Evolutionary conservation across 179 eudicot species (phyloP), one percentile per base, ranked within the genome.

Genomic region (Spinacia oleracea): DNA sequence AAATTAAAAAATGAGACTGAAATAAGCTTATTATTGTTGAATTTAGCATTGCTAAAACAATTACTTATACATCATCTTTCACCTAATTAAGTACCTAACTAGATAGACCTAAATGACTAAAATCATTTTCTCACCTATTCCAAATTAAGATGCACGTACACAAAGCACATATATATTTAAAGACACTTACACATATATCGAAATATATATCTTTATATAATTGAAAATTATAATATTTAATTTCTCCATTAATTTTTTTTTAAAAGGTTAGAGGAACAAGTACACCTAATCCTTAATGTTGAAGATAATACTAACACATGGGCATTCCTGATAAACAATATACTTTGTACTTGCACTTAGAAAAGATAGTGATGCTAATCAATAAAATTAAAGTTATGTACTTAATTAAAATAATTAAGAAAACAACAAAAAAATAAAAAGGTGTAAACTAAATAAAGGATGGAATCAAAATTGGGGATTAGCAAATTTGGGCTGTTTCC

Each of bases 241-340:
- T 18, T 43, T 23, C 0, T 43, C 31, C 20, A 23, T 48, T 71
- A 14, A 8, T n/a, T n/a, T n/a, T n/a, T n/a, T n/a, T n/a, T n/a
- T 23, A 48, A 48, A 15, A 31, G 0, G 56, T 25, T 51, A 16
- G 74, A 71, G 74, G 74, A 48, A 71, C 74, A 14, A 71, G 74
- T 71, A 46, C 74, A 71, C 74, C 74, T 71, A 71, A 71, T 48
- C 74, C 74, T 71, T 71, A 48, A 48, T 71, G 23, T 48, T 16
- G 74, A 71, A 71, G 74, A 71, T 71, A 48, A 31, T 46, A 71
- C 74, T 43, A 27, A 71, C 74, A 71, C 74, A 71, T 71, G 74
- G 59, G 51, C 59, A 3, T 71, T 48, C 1, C 4, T 29, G 16
- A 0, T 25, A 29, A 71, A 71, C 1, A 4, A 71, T 48, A 48